phyloP scores from a whole-genome alignment of 2,329 filamentous ascomycete species.

The Arthroderma sp. region DNA sequence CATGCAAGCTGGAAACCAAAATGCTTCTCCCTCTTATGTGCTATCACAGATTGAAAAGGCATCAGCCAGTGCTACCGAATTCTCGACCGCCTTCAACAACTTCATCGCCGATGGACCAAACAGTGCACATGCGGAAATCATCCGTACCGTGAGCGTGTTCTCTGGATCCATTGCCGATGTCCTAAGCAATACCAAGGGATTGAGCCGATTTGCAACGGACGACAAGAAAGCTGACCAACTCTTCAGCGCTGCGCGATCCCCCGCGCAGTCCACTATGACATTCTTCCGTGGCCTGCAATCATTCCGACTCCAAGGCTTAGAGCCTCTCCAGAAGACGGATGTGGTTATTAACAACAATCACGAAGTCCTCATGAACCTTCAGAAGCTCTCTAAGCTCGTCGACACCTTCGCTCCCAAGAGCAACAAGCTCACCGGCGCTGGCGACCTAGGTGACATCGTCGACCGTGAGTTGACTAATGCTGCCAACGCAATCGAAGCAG shows the following conservation, averaged over 20 bases:
- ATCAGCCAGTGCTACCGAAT: conserved; percentile 86
- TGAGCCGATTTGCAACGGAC: conserved; percentile 83
- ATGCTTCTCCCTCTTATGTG: conserved; percentile 86
- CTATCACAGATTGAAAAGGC: conserved; percentile 96
- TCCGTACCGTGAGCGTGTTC: conserved; percentile 84
- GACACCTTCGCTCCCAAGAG: conserved; percentile 85
- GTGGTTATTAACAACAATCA: conserved; percentile 97
- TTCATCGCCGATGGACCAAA: conserved; percentile 95
- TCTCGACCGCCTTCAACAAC: conserved; percentile 95
- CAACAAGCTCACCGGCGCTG: conserved; percentile 62
- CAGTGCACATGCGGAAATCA: conserved; percentile 77
- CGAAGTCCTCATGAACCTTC: conserved; percentile 86
- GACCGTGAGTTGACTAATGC: conserved; percentile 86
- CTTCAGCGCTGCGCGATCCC: conserved; percentile 67
- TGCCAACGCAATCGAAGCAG: conserved; percentile 87
- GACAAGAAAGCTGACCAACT: conserved; percentile 88
- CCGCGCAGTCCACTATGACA: conserved; percentile 74
- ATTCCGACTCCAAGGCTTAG: conserved; percentile 82
- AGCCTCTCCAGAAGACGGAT: conserved; percentile 84
- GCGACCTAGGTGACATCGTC: conserved; percentile 85
- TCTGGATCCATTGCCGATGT: conserved; percentile 85
- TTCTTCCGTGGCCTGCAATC: conserved; percentile 94
- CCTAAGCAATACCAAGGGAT: conserved; percentile 89
- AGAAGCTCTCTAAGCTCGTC: conserved; percentile 84
- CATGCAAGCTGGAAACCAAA: conserved; percentile 98